phyloP scores from a whole-genome alignment of 257 asterid genomes.

The Dorcoceras hygrometricum region DNA sequence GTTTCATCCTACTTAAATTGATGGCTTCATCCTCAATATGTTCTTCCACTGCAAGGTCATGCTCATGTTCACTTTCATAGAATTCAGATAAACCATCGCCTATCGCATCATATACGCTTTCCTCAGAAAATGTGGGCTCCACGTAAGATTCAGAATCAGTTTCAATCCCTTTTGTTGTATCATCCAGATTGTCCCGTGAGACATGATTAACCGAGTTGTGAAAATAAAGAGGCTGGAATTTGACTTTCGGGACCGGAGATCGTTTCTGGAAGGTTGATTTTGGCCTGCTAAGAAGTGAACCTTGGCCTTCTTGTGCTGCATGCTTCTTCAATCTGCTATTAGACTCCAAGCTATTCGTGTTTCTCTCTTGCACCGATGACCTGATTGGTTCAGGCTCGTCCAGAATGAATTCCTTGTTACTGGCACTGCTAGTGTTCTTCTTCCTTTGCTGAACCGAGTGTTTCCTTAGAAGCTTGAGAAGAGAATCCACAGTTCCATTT shows the following conservation, averaged over 20 bases:
- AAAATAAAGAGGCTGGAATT: slow-evolving; percentile 45
- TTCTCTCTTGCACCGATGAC: slow-evolving; percentile 35
- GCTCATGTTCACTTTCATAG: slow-evolving; percentile 30
- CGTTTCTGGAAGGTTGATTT: slow-evolving; percentile 66
- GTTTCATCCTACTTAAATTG: slow-evolving; percentile 44
- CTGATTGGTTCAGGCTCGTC: slow-evolving; percentile 44
- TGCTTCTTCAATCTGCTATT: slow-evolving; percentile 30
- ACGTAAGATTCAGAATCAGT: background rate
- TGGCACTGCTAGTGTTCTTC: slow-evolving; percentile 35
- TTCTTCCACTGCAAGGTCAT: slow-evolving; percentile 21
- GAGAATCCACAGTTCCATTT: slow-evolving; percentile 88
- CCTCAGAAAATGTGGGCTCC: slow-evolving; percentile 29
- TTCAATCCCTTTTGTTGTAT: slow-evolving; percentile 26
- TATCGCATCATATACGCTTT: slow-evolving; percentile 34
- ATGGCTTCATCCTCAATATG: background rate
- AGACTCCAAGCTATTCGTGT: slow-evolving; percentile 26
- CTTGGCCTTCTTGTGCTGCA: slow-evolving; percentile 38
- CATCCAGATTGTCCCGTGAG: slow-evolving; percentile 23
- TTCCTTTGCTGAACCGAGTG: slow-evolving; percentile 83
- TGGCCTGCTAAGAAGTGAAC: slow-evolving; percentile 53
- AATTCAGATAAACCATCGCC: slow-evolving; percentile 36
- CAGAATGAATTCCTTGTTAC: slow-evolving; percentile 49
- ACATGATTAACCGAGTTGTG: slow-evolving; percentile 30
- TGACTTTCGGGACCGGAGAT: slow-evolving; percentile 68
- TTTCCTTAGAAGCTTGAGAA: slow-evolving; percentile 82